Base-by-base conservation (phyloP, 495 filamentous ascomycete species). In the Penicillium turbatum region DNA sequence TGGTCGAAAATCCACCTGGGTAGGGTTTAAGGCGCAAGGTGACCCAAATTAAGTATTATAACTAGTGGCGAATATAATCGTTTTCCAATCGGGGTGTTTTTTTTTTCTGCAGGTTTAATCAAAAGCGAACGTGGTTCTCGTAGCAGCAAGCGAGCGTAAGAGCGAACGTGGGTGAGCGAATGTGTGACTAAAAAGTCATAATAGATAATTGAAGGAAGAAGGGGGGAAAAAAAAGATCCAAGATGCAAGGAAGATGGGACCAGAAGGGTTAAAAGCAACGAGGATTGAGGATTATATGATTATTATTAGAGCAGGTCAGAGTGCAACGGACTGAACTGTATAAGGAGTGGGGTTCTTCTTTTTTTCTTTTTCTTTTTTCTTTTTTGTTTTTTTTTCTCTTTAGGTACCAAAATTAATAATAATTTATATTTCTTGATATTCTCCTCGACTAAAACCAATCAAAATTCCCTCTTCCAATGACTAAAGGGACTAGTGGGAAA, bases 61-160 rank as follows among this genome's bases (percentile, higher is more conserved):
- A 30, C 13, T 31, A 45, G 11, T 47, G 35, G 30, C n/a, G 32
- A 32, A 45, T 19, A 47, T 16, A 34, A 32, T 54, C 45, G 31
- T 49, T 24, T 24, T 24, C 21, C 21, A 11, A 17, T 44, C 32
- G 10, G 32, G 32, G 35, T 24, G 21, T 24, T 24, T 24, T 24
- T 24, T 24, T 30, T 44, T 53, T 56, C 39, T 37, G 40, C 40
- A 43, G 29, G 52, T 57, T 53, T 53, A 52, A 48, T 43, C 30
- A 56, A 63, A 57, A 76, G 73, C 73, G 73, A 76, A 71, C 64
- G 73, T 74, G 67, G 56, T 66, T 64, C 58, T 70, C 66, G 64
- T 71, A 56, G 58, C 65, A 60, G 69, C 62, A 70, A 62, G 72
- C 73, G 72, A 76, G 69, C 73, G 73, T 76, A 63, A 67, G 60